A percentile compares a stretch with the other conserved stretches of the same genome.
Evolutionary conservation across 2,329 filamentous ascomycete species (phyloP).

Genomic region (Fusarium albosuccineum): DNA sequence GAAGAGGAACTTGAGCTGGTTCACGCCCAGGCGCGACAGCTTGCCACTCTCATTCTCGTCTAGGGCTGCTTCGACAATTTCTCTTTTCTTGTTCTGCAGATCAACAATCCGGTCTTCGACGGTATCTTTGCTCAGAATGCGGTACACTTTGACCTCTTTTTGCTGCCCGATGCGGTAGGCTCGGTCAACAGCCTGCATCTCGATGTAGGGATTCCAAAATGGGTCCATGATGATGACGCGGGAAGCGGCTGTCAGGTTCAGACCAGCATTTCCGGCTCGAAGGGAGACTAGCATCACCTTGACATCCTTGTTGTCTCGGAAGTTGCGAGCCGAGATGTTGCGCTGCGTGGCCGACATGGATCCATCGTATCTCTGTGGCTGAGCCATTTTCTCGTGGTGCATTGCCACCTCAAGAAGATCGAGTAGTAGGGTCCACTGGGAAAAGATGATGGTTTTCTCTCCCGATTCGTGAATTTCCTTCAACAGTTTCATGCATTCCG

Average conservation of each 20-base stretch:
- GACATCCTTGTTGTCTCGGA: constrained; percentile 74
- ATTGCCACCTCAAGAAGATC: constrained; percentile 80
- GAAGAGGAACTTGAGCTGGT: constrained; percentile 80
- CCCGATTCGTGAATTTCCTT: constrained; percentile 71
- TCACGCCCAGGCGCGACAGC: constrained; percentile 73
- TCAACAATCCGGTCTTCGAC: constrained; percentile 89
- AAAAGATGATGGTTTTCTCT: constrained; percentile 82
- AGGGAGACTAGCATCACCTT: constrained; percentile 86
- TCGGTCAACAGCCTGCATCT: constrained; percentile 92
- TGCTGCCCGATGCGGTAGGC: constrained; percentile 89
- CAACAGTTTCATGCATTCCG: constrained; percentile 81
- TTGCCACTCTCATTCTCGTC: constrained; percentile 79
- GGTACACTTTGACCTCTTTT: constrained; percentile 81
- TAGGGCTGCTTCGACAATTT: constrained; percentile 81
- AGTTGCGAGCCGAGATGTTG: constrained; percentile 74
- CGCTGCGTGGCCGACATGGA: constrained; percentile 78
- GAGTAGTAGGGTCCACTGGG: constrained; percentile 82
- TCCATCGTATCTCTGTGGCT: constrained; percentile 82
- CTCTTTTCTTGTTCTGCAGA: constrained; percentile 83
- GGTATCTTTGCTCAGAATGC: constrained; percentile 80
- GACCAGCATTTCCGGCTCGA: constrained; percentile 83
- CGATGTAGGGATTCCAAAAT: constrained; percentile 94
- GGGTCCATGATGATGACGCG: constrained; percentile 93
- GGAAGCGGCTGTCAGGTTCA: constrained; percentile 86
- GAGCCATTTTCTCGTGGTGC: constrained; percentile 71